Base-by-base conservation (phyloP, 2,329 filamentous ascomycete species). In the Neofusicoccum ribis region DNA sequence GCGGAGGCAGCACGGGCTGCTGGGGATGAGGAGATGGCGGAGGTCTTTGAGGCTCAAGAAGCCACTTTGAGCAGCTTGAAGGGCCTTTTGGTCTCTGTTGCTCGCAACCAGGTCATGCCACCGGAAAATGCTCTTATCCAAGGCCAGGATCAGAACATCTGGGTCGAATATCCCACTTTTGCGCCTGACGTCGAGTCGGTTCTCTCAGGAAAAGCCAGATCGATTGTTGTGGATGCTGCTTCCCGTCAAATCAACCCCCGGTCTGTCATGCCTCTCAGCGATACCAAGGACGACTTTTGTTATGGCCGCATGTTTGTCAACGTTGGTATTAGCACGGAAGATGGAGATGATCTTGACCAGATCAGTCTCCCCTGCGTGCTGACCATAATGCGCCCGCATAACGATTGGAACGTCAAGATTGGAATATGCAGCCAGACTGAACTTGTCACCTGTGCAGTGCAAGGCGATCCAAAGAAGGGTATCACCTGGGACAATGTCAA, bases 71-170 rank as follows among this genome's bases (percentile, higher is more conserved):
- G 87, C 43, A 88, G 88, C 71, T 78, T 97, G 68, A 88, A 87
- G 66, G 91, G 93, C 67, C 78, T 97, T 44, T 82, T 91, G 4
- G 85, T 90, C 70, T 96, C 92, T 0, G 96, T 97, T 90, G 89
- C 91, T 75, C 84, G 91, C 61, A 96, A 96, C 72, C 87, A 89
- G 23, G 88, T 95, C 65, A 82, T 97, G 70, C 89, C 92, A 0
- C 81, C 83, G 1, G 78, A 83, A 46, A 76, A 82, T 59, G 85
- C 89, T 49, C 82, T 93, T n/a, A 89, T 90, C 1, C 90, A 92
- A 71, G 88, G 88, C 1, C 88, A 94, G 67, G 90, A 97, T 73
- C 91, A 91, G 63, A 87, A 86, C 0, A 90, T 96, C 44, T 97
- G 92, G 92, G 74, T 93, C 15, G 85, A 89, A 64, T 95, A 96